Evolutionary conservation across 1,139 yeast species (phyloP).

Genomic region (Debaryomycetaceae sp.): DNA sequence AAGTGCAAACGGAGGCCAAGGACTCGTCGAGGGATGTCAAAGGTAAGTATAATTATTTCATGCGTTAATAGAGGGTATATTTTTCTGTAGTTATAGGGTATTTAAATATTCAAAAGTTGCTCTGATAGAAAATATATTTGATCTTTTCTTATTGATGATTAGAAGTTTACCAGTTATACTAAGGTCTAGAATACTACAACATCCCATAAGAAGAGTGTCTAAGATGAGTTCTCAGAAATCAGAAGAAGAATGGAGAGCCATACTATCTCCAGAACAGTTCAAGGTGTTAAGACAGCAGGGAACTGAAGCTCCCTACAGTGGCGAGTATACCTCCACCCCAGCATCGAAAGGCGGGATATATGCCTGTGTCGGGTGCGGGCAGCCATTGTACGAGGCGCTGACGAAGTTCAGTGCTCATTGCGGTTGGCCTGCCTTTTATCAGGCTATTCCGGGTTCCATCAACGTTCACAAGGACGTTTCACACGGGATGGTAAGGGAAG

Average conservation of each 20-base stretch:
- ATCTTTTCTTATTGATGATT: background rate
- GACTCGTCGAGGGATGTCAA: constrained; percentile 50
- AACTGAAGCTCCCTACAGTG: constrained; percentile 82
- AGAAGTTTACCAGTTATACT: background rate
- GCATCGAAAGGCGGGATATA: constrained; percentile 56
- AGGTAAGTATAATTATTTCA: constrained; percentile 61
- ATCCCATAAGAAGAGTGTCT: background rate
- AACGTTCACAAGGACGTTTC: constrained; percentile 55
- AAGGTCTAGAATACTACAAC: background rate
- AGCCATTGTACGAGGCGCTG: constrained; percentile 72
- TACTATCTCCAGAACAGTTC: constrained; percentile 73
- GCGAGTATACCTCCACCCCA: constrained; percentile 57
- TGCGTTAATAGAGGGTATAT: constrained; percentile 40
- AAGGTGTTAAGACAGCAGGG: constrained; percentile 73
- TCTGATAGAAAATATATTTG: too few species aligned
- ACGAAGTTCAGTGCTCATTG: constrained; percentile 88
- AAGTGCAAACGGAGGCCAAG: constrained; percentile 52
- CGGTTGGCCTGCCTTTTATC: constrained; percentile 98
- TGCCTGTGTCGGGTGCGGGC: constrained; percentile 79
- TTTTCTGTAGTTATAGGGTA: background rate
- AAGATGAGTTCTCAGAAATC: constrained; percentile 27
- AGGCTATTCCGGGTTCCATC: constrained; percentile 81
- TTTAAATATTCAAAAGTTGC: too few species aligned
- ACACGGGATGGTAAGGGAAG: constrained; percentile 78
- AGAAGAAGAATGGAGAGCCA: constrained; percentile 78